Evolutionary conservation across 2,329 filamentous ascomycete genomes (phyloP).

Genomic region (Verruconis gallopava): DNA sequence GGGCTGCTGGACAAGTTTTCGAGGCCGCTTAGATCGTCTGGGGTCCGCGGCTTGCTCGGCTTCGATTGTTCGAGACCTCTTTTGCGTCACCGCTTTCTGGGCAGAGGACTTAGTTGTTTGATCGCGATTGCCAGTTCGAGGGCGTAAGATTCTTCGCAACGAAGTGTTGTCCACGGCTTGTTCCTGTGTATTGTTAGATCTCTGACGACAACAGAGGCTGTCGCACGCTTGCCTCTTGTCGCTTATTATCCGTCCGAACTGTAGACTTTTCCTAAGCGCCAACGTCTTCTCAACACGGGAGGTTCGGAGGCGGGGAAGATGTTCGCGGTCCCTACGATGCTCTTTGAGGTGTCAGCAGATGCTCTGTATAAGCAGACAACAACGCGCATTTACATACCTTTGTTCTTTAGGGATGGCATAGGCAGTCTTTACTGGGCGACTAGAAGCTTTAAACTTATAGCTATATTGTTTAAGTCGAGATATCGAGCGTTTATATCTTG

Average conservation of each 20-base stretch:
- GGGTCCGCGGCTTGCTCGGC: conserved; percentile 9
- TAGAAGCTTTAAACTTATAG: conserved; percentile 12
- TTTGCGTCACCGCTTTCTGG: conserved; percentile 10
- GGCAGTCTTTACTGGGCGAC: conserved; percentile 10
- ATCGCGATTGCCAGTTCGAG: conserved; percentile 9
- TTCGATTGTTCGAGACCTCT: conserved; percentile 10
- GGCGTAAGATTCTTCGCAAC: conserved; percentile 10
- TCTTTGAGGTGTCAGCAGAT: conserved; percentile 12
- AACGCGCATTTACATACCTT: conserved; percentile 9
- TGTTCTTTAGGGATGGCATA: conserved; percentile 9
- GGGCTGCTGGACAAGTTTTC: conserved; percentile 10
- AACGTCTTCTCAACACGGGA: conserved; percentile 10
- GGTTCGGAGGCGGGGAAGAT: conserved; percentile 7
- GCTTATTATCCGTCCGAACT: conserved; percentile 10
- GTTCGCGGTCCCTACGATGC: conserved; percentile 8
- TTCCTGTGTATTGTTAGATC: conserved; percentile 10
- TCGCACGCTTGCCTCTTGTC: conserved; percentile 10
- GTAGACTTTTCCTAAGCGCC: conserved; percentile 10
- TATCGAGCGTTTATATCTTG: conserved; percentile 12
- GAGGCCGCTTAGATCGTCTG: conserved; percentile 11
- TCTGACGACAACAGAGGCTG: conserved; percentile 9
- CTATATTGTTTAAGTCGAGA: conserved; percentile 12
- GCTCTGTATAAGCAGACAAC: conserved; percentile 5
- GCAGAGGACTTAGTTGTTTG: conserved; percentile 10
- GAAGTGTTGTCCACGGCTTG: conserved; percentile 7